Conservation (phyloP, 1,284 basidiomycete species). For the Pisolithus thermaeus region DNA sequence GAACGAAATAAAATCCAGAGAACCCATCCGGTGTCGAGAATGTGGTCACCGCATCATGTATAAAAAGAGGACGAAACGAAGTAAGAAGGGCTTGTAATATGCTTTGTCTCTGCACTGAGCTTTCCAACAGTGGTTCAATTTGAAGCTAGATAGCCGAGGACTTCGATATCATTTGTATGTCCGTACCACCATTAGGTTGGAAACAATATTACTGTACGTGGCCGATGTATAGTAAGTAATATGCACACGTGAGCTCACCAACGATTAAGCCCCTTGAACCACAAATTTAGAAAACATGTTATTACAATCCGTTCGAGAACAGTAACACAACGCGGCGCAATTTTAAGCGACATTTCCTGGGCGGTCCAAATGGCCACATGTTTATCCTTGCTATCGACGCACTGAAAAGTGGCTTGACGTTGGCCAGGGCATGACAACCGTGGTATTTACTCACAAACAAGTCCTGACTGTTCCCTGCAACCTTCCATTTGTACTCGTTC, state of each 20-base stretch:
- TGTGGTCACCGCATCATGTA: conserved; percentile 99
- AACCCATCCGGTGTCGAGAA: conserved; percentile 94
- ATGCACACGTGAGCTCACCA: conserved; percentile 29
- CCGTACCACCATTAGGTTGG: conserved; percentile 14
- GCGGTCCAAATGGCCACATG: conserved; percentile 47
- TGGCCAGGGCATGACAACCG: not conserved
- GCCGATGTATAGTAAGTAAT: not conserved
- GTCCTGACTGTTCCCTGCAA: conserved; percentile 38
- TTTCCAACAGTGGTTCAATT: conserved; percentile 72
- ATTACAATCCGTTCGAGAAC: conserved; percentile 51
- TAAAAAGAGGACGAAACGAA: conserved; percentile 94
- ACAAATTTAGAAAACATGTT: conserved; percentile 50
- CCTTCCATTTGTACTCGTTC: conserved; percentile 57
- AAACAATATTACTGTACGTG: conserved; percentile 2
- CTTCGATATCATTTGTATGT: conserved; percentile 2
- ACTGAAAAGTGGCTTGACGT: conserved; percentile 30
- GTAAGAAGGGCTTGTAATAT: conserved; percentile 36
- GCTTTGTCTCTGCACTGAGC: conserved; percentile 8
- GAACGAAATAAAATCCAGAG: conserved; percentile 89
- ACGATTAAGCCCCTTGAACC: conserved; percentile 39
- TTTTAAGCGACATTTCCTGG: conserved; percentile 33
- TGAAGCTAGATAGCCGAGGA: conserved; percentile 59
- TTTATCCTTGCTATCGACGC: conserved; percentile 43
- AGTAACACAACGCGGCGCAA: conserved; percentile 34
- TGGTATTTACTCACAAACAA: conserved; percentile 37